A percentile compares a stretch with the other conserved stretches of the same genome.
These are phyloP conservation scores for Acacia pycnantha DNA, from an alignment of 331 rosid genomes.

Conservation along the genomic window DNA sequence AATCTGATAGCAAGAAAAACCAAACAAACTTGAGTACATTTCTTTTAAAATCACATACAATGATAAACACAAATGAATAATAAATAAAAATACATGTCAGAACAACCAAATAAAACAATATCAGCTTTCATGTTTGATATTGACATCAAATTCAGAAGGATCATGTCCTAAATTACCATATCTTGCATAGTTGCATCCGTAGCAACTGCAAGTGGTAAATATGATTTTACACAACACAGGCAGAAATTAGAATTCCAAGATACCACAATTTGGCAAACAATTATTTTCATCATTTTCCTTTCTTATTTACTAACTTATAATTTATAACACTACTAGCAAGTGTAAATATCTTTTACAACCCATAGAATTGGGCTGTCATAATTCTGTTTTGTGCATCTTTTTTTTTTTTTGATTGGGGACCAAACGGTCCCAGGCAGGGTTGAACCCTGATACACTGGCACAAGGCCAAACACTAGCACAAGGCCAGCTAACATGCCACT, in stretches of 20 bases:
- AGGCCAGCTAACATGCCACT: too few relatives aligned
- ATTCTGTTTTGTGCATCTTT: not conserved
- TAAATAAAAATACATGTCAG: not conserved
- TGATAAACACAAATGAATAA: not conserved
- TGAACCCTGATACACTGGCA: too few relatives aligned
- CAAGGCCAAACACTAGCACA: too few relatives aligned
- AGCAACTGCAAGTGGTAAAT: slow-evolving; percentile 23
- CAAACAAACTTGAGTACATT: slow-evolving; percentile 1
- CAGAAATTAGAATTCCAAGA: not conserved
- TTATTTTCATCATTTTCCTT: not conserved
- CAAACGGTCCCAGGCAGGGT: too few relatives aligned
- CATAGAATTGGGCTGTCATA: not conserved
- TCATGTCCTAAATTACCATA: slow-evolving; percentile 8
- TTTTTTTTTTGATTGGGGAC: too few relatives aligned
- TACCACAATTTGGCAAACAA: slow-evolving; percentile 17
- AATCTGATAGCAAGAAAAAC: slow-evolving; percentile 50
- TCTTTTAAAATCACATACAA: slow-evolving; percentile 17
- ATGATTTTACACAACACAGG: slow-evolving; percentile 3
- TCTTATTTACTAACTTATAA: slow-evolving; percentile 5
- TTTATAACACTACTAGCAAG: not conserved
- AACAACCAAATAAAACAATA: not conserved
- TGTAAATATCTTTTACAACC: slow-evolving; percentile 3
- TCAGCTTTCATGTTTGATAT: slow-evolving; percentile 1
- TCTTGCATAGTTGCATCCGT: slow-evolving; percentile 18
- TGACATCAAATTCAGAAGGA: slow-evolving; percentile 12